A percentile compares a stretch with the other conserved stretches of the same genome.
Evolutionary conservation across 2,329 filamentous ascomycete genomes (phyloP).

Genomic region (Ophiocordyceps robertsii): DNA sequence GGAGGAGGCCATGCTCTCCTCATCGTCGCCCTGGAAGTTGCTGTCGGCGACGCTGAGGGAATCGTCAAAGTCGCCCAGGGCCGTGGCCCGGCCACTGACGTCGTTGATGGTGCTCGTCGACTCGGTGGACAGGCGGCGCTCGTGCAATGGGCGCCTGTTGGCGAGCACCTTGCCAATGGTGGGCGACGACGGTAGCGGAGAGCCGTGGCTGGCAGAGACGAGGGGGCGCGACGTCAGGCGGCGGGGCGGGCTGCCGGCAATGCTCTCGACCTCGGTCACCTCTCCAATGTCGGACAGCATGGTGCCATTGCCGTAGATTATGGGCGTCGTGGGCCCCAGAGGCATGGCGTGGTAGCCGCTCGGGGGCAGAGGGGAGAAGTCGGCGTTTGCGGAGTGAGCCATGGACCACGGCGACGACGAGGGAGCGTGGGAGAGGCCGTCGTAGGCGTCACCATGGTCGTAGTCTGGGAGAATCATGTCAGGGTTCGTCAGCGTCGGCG

Average conservation of each 20-base stretch:
- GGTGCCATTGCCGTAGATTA: constrained; percentile 56
- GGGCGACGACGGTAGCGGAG: constrained; percentile 27
- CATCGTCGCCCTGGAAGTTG: constrained; percentile 53
- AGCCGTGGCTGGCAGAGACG: constrained; percentile 18
- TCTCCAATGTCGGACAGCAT: constrained; percentile 55
- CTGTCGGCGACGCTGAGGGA: constrained; percentile 48
- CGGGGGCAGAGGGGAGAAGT: constrained; percentile 29
- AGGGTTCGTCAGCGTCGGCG: constrained; percentile 81
- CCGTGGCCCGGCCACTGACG: constrained; percentile 25
- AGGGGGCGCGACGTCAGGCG: constrained; percentile 22
- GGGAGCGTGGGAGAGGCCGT: constrained; percentile 33
- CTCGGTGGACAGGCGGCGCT: constrained; percentile 42
- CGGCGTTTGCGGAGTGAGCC: constrained; percentile 16
- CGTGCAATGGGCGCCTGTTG: constrained; percentile 31
- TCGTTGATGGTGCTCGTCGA: constrained; percentile 48
- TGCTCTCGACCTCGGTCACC: constrained; percentile 40
- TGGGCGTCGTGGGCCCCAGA: constrained; percentile 43
- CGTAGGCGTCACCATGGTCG: constrained; percentile 41
- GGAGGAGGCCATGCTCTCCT: constrained; percentile 49
- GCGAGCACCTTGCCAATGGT: constrained; percentile 27
- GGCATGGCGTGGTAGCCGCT: constrained; percentile 27
- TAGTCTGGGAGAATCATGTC: constrained; percentile 86
- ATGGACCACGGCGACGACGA: constrained; percentile 39
- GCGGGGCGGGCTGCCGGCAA: constrained; percentile 26
- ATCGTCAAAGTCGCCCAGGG: constrained; percentile 51